Conservation (phyloP, 176 grass and related monocot genomes). For the Phragmites australis region DNA sequence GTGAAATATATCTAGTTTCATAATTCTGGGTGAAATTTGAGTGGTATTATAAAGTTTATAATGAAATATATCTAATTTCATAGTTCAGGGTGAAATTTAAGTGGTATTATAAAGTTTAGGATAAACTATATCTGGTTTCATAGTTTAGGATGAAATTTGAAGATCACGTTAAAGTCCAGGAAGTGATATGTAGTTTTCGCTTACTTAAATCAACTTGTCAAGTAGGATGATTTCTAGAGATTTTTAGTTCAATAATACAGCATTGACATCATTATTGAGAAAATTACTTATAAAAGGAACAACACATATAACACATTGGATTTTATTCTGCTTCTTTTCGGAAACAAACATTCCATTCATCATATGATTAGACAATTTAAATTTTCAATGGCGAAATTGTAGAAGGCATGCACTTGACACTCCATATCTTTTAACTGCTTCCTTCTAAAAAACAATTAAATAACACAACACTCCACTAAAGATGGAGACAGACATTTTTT, state of each 20-base stretch:
- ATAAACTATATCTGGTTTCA: too few relatives aligned
- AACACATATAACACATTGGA: background rate
- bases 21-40: too few relatives aligned
- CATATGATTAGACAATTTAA: background rate
- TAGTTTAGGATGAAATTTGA: too few relatives aligned
- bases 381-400: background rate
- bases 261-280: background rate
- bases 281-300: background rate
- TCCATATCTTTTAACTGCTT: background rate
- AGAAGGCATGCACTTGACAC: background rate
- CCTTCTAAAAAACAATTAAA: background rate
- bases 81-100: too few relatives aligned
- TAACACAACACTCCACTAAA: background rate
- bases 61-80: too few relatives aligned
- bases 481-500: conserved; percentile 18
- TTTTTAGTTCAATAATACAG: background rate
- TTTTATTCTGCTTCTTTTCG: background rate
- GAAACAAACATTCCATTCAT: conserved; percentile 17
- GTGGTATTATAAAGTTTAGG: too few relatives aligned
- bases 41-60: too few relatives aligned
- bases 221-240: background rate
- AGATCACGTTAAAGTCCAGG: too few relatives aligned
- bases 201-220: conserved; percentile 18
- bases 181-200: too few relatives aligned
- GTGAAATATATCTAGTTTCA: too few relatives aligned